Base-by-base conservation (phyloP, 1,284 basidiomycete genomes). In the Sphagnurus paluster region DNA sequence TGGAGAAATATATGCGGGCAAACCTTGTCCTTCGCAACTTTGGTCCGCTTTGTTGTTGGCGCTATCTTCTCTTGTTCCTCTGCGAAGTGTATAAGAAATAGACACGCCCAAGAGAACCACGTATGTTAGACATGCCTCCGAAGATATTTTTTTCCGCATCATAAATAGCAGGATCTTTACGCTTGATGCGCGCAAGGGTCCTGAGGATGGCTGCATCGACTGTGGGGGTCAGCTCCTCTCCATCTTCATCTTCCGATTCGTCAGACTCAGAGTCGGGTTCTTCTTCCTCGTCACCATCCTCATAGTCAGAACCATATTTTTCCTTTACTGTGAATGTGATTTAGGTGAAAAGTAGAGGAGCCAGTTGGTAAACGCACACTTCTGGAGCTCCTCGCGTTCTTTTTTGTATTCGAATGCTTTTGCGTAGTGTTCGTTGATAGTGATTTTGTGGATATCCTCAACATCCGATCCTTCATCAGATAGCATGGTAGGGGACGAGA, bases 201-300 rank as follows among this genome's bases (percentile, higher is more conserved):
- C 93, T 79, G 33, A 99, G 75, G 58, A 99, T 97, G 14, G 97
- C 97, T 35, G 88, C 97, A 63, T 99, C 96, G 37, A 98, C 80
- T 0, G 90, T 87, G 2, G 95, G 93, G 0, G 94, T 99, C 45
- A 99, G 80, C 65, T 98, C 91, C 56, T 93, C 93, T 10, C 95
- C 97, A 50, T 97, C 90, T 62, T 96, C 93, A 62, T 99, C 96
- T 62, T 98, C 95, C 1, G 82, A 84, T 60, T 91, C 90, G 39
- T 84, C 87, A 25, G 80, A 80, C 59, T 90, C 87, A 0, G 85
- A 87, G 56, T 91, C 88, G 4, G 79, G 77, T 21, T 74, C 70
- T 2, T 70, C 68, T n/a, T 72, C 70, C 0, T 63, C 68, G 6
- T 77, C 81, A 7, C 65, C 66, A 17, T 72, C 71, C 14, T 79